Base-by-base conservation (phyloP, 169 alveolate species). In the Perkinsus olseni region DNA sequence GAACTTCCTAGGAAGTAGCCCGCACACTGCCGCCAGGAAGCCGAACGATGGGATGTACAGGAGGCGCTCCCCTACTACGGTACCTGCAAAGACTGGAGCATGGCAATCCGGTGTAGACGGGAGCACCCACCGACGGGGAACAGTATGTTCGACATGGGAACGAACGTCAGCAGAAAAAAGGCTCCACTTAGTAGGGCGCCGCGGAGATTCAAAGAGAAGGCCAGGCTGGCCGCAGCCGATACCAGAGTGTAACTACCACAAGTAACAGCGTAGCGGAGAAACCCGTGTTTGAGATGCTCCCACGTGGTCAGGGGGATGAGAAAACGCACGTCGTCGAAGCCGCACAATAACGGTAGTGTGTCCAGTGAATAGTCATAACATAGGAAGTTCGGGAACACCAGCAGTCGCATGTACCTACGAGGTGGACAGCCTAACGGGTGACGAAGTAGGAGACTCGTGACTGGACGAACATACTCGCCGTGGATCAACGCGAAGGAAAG, bases 61-160 rank as follows among this genome's bases (percentile, higher is more conserved):
- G 38, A 93, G 91, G 38, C 95, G 95, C 74, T 93, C 95, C 20
- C 92, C 95, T 11, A 93, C 38, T 48, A 92, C 74, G 6, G 95
- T 93, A 0, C 95, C 95, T 45, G 62, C 6, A 17, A 17, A 6
- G 17, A 45, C 62, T 10, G 6, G 62, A 17, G 24, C 62, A 45
- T 17, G 6, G 62, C 62, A 17, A 17, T 10, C 24, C 62, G 6
- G 62, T 17, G 62, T 45, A n/a, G n/a, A 45, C 17, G 24, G 17
- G 6, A 6, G 24, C 62, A 45, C 62, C 6, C 17, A 45, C 62
- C 62, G 39, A 93, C 95, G 0, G 95, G 95, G 62, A 93, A 93
- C 38, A 93, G 50, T 24, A 93, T 38, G 82, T 93, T 93, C 38
- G 95, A 93, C 95, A 93, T 93, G 13, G 95, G 95, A n/a, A 93